These are phyloP conservation scores for Solanum hybrid DNA, from an alignment of 305 asterid species.

Conservation along the genomic window DNA sequence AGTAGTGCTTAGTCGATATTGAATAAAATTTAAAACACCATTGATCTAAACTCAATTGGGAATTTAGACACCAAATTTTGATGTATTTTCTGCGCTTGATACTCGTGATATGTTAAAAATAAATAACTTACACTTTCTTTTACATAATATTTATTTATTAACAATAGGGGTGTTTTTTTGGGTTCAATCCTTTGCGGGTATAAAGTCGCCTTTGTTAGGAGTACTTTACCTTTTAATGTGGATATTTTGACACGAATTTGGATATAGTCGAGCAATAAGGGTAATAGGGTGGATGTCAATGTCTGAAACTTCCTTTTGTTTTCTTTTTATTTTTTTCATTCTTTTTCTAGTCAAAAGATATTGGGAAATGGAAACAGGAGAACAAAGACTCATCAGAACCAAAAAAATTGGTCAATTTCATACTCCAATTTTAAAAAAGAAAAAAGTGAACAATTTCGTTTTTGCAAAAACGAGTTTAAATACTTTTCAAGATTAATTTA, in stretches of 20 bases:
- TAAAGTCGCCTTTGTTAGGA: fast-evolving
- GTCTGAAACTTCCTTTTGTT: neutral
- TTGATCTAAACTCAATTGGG: neutral
- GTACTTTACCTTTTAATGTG: neutral
- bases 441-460: neutral
- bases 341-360: neutral
- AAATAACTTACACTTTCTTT: neutral
- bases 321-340: too few species aligned
- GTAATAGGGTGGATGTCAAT: neutral
- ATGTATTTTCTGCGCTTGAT: neutral
- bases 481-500: neutral
- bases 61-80: neutral
- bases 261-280: neutral
- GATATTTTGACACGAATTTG: neutral
- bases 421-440: neutral
- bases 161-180: neutral
- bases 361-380: neutral
- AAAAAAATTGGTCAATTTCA: neutral
- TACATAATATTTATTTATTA: neutral
- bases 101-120: neutral
- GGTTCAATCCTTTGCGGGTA: fast-evolving
- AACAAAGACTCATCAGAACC: neutral
- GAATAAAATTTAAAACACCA: neutral
- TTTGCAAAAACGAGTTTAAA: neutral
- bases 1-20: neutral